Conservation (phyloP, 2,329 filamentous ascomycete species). For the Epichloe aotearoae region DNA sequence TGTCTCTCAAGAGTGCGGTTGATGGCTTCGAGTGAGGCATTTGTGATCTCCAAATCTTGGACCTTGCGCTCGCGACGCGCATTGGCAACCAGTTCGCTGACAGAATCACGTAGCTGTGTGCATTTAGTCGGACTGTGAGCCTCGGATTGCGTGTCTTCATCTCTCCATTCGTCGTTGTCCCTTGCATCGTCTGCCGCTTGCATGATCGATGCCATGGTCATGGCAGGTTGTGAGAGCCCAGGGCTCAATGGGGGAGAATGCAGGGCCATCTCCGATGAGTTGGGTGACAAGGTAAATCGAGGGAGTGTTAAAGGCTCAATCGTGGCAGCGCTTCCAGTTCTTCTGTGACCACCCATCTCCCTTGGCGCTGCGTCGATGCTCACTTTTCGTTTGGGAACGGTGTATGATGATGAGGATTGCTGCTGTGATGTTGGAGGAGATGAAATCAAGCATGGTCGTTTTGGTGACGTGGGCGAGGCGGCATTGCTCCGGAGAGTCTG, state of each 20-base stretch:
- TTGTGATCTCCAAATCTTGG: slow-evolving; percentile 90
- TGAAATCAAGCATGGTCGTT: slow-evolving; percentile 17
- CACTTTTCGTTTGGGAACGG: slow-evolving; percentile 25
- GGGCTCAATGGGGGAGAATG: slow-evolving; percentile 24
- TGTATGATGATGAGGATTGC: slow-evolving; percentile 6
- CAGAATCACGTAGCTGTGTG: slow-evolving; percentile 39
- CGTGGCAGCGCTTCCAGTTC: slow-evolving; percentile 25
- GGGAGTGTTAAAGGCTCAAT: slow-evolving; percentile 24
- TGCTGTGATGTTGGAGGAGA: slow-evolving; percentile 25
- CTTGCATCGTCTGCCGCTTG: slow-evolving; percentile 40
- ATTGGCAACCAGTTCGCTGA: slow-evolving; percentile 71
- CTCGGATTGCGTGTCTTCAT: slow-evolving; percentile 20
- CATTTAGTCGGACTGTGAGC: slow-evolving; percentile 45
- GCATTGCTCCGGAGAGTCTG: slow-evolving; percentile 10
- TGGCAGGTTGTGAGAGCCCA: slow-evolving; percentile 18
- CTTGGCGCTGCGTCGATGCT: slow-evolving; percentile 29
- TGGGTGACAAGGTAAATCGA: slow-evolving; percentile 19
- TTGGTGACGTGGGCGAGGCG: slow-evolving; percentile 12
- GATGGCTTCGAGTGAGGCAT: slow-evolving; percentile 87
- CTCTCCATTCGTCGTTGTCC: slow-evolving; percentile 16
- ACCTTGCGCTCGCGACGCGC: slow-evolving; percentile 89
- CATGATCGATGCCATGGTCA: slow-evolving; percentile 42
- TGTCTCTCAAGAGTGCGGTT: slow-evolving; percentile 87
- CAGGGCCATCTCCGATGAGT: slow-evolving; percentile 17
- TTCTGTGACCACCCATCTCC: slow-evolving; percentile 23